Conservation (phyloP, 495 filamentous ascomycete species). For the Durotheca rogersii region DNA sequence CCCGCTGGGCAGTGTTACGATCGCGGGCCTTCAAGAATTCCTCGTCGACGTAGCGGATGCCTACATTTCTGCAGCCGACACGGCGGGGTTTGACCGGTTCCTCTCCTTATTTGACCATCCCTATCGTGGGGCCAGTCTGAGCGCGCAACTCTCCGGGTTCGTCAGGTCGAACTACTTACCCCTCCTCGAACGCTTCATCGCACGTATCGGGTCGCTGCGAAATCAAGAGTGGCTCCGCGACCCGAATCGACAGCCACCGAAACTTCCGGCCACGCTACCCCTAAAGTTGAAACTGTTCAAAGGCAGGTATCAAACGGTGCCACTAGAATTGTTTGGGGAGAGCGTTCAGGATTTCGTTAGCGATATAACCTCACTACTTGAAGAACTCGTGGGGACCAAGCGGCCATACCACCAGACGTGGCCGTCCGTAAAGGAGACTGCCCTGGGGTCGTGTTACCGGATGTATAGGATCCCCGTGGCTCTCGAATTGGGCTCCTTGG, state of each 20-base stretch:
- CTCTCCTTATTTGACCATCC: not conserved
- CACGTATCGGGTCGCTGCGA: not conserved
- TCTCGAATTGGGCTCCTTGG: not conserved
- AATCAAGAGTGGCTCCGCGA: not conserved
- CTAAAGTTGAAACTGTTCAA: conserved; percentile 9
- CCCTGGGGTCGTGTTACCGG: not conserved
- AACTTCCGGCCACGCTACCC: not conserved
- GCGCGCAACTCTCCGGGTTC: not conserved
- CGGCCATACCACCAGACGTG: not conserved
- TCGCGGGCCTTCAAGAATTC: not conserved
- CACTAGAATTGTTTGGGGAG: not conserved
- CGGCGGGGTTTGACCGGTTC: not conserved
- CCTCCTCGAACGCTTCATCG: not conserved
- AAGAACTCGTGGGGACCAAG: not conserved
- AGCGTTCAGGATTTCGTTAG: not conserved
- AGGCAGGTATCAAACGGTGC: not conserved
- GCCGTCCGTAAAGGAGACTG: not conserved
- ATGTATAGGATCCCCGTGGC: not conserved
- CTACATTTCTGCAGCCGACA: not conserved
- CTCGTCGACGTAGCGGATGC: not conserved
- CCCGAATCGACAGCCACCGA: not conserved
- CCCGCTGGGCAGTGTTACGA: not conserved
- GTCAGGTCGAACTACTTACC: conserved; percentile 5
- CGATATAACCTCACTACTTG: not conserved
- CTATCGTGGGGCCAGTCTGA: not conserved